Conservation (phyloP, 2,329 filamentous ascomycete genomes). For the Pseudogymnoascus sp. region DNA sequence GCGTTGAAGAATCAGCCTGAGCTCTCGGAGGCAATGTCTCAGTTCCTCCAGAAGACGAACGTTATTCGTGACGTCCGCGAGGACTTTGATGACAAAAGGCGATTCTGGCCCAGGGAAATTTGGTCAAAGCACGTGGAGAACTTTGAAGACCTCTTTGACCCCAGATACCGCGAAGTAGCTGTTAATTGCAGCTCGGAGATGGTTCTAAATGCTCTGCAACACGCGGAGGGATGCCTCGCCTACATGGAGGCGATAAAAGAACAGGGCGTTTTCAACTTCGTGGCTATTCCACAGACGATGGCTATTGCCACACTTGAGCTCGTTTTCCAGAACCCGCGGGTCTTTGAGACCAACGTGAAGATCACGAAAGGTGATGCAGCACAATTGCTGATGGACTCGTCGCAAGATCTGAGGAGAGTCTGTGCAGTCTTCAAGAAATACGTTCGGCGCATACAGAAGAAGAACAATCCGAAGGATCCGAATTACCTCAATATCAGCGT, state of each 20-base stretch:
- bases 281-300: conserved; percentile 94
- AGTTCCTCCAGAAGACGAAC: conserved; percentile 97
- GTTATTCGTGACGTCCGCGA: conserved; percentile 95
- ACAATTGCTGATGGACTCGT: conserved; percentile 83
- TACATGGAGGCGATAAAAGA: conserved; percentile 93
- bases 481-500: conserved; percentile 89
- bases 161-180: conserved; percentile 68
- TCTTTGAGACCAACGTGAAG: conserved; percentile 87
- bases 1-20: conserved; percentile 71
- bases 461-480: conserved; percentile 89
- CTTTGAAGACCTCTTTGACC: conserved; percentile 85
- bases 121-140: conserved; percentile 92
- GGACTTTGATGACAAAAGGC: conserved; percentile 77
- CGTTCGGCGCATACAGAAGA: conserved; percentile 75
- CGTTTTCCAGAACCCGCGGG: conserved; percentile 82
- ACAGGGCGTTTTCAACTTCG: conserved; percentile 98
- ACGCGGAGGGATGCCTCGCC: conserved; percentile 90
- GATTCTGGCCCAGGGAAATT: conserved; percentile 93
- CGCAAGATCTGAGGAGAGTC: conserved; percentile 77
- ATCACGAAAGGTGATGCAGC: conserved; percentile 95
- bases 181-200: conserved; percentile 87
- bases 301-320: conserved; percentile 90
- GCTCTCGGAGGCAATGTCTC: conserved; percentile 91
- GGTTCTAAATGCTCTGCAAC: conserved; percentile 81
- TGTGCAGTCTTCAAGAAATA: conserved; percentile 79